These are phyloP conservation scores for Cyberlindnera xishuangbannaensis DNA, from an alignment of 805 yeast genomes.

Conservation along the genomic window DNA sequence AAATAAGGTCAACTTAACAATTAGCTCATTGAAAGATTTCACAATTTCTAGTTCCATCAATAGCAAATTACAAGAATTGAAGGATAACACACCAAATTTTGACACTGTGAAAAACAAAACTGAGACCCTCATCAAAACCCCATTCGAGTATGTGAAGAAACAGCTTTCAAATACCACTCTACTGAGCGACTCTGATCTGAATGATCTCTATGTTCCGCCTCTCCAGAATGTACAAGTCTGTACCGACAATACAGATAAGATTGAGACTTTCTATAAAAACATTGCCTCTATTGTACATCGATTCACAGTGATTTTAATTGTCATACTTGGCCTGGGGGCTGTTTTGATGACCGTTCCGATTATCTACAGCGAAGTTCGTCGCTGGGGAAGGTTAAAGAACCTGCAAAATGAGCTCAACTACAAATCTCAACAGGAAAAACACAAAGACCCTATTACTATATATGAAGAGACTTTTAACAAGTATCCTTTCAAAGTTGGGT, in stretches of 20 bases:
- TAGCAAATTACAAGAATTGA: constrained; percentile 44
- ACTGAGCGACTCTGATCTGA: constrained; percentile 8
- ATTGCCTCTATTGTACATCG: constrained; percentile 25
- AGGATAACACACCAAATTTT: constrained; percentile 57
- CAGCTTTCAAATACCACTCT: constrained; percentile 33
- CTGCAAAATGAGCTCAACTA: constrained; percentile 24
- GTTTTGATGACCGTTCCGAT: constrained; percentile 37
- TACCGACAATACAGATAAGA: constrained; percentile 31
- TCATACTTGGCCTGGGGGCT: constrained; percentile 35
- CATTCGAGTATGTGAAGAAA: constrained; percentile 47
- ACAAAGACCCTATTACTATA: constrained; percentile 14
- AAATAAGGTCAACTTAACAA: constrained; percentile 50
- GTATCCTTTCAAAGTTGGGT: constrained; percentile 20
- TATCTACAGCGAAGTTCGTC: constrained; percentile 37
- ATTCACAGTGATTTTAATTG: constrained; percentile 34
- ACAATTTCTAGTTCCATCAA: constrained; percentile 64
- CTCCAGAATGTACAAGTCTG: constrained; percentile 32
- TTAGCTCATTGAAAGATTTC: constrained; percentile 49
- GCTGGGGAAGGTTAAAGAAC: constrained; percentile 41
- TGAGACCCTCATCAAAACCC: constrained; percentile 44
- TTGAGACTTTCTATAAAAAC: constrained; percentile 34
- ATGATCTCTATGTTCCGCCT: constrained; percentile 37
- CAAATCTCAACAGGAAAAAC: neutral
- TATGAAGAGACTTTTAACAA: constrained; percentile 22
- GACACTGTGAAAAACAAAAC: constrained; percentile 57